Evolutionary conservation across 2,329 filamentous ascomycete genomes (phyloP).

Genomic region (Camptophora hylomeconis): DNA sequence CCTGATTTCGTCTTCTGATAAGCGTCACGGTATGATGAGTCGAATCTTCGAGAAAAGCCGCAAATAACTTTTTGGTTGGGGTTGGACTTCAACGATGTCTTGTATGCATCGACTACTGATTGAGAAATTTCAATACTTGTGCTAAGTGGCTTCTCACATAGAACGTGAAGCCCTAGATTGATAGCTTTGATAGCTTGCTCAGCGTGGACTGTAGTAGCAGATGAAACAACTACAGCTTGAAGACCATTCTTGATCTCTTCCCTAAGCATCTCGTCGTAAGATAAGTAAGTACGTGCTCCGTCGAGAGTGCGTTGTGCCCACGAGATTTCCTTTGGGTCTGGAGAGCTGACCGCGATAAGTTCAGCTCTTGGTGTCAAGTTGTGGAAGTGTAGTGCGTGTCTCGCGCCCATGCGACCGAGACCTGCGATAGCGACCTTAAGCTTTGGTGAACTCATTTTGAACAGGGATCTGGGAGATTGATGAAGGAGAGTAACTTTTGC

Average conservation of each 20-base stretch:
- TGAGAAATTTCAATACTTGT: conserved; percentile 48
- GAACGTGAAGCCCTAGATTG: conserved; percentile 39
- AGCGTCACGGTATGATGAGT: conserved; percentile 51
- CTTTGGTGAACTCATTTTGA: conserved; percentile 16
- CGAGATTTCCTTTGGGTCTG: conserved; percentile 31
- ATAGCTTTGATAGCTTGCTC: conserved; percentile 47
- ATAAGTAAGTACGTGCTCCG: conserved; percentile 39
- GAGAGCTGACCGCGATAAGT: conserved; percentile 36
- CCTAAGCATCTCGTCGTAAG: conserved; percentile 45
- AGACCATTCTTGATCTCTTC: conserved; percentile 32
- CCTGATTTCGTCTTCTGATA: conserved; percentile 39
- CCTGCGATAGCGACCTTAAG: conserved; percentile 36
- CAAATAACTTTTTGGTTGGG: conserved; percentile 54
- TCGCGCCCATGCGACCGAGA: conserved; percentile 36
- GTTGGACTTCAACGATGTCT: conserved; percentile 30
- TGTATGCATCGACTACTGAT: conserved; percentile 41
- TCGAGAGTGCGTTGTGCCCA: conserved; percentile 40
- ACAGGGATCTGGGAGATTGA: conserved; percentile 43
- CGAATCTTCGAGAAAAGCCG: conserved; percentile 54
- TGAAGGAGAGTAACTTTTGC: too few relatives aligned
- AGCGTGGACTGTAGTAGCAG: conserved; percentile 43
- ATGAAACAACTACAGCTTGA: conserved; percentile 43
- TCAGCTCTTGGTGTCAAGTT: conserved; percentile 35
- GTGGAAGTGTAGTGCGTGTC: conserved; percentile 37
- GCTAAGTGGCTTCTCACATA: conserved; percentile 42